phyloP scores from a whole-genome alignment of 768 basidiomycete genomes.

The Tulasnella sp. region DNA sequence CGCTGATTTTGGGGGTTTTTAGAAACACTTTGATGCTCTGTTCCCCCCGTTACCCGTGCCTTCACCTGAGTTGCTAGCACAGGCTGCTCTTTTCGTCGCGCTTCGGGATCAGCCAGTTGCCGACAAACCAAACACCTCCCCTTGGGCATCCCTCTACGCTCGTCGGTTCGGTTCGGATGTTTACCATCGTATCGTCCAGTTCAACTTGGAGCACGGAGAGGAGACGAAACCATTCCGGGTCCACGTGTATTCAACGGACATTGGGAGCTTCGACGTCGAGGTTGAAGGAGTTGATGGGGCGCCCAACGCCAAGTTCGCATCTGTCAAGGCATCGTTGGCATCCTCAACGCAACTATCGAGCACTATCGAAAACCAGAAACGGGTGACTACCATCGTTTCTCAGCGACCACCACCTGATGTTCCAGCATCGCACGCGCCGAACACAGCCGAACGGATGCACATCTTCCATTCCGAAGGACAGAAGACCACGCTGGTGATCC shows the following conservation, averaged over 20 bases:
- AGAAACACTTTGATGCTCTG: constrained; percentile 81
- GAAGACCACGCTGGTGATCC: constrained; percentile 59
- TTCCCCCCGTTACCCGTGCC: constrained; percentile 61
- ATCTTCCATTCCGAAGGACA: constrained; percentile 48
- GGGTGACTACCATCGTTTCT: constrained; percentile 63
- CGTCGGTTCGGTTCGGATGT: constrained; percentile 72
- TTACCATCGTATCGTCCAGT: constrained; percentile 51
- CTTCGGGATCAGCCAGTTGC: constrained; percentile 48
- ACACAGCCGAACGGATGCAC: constrained; percentile 66
- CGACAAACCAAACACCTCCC: constrained; percentile 29
- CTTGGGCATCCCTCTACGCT: constrained; percentile 63
- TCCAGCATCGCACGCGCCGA: constrained; percentile 47
- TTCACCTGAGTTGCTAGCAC: constrained; percentile 57
- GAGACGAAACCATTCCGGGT: constrained; percentile 31
- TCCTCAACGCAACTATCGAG: constrained; percentile 48
- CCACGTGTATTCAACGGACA: constrained; percentile 37
- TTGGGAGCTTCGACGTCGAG: constrained; percentile 48
- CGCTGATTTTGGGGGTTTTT: neutral
- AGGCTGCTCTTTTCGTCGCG: constrained; percentile 68
- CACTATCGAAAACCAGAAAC: constrained; percentile 44
- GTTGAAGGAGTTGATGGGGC: constrained; percentile 35
- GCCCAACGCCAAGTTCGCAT: constrained; percentile 8
- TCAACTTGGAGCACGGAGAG: constrained; percentile 48
- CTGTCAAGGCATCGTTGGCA: constrained; percentile 26
- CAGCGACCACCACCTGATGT: constrained; percentile 43